Base-by-base conservation (phyloP, 495 filamentous ascomycete species). In the Neurospora sp. region DNA sequence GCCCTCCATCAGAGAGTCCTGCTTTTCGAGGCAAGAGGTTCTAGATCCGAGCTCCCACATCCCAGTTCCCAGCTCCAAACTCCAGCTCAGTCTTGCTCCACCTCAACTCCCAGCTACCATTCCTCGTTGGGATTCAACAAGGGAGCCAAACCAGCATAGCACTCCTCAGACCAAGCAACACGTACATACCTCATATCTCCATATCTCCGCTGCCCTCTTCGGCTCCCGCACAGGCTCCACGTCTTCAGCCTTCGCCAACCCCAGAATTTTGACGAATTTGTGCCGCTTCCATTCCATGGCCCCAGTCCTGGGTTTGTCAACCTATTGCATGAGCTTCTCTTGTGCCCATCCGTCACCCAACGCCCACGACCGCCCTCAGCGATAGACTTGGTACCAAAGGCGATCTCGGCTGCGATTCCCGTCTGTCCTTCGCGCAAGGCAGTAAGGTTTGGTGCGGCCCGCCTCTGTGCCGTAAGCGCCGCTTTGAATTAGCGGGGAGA, bases 261-360 rank as follows among this genome's bases (percentile, higher is more conserved):
- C 37, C n/a, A 35, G 70, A 39, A 44, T 23, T 59, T 69, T 37
- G 10, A 18, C 69, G 23, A 31, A 66, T 38, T 41, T 40, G 71
- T 18, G 31, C 39, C 46, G 35, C 20, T 44, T 23, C 39, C 69
- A 38, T 62, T 74, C 74, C 76, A 78, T 78, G 77, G 75, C 71
- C 73, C 54, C 41, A 73, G 48, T 70, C 73, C 31, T 71, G 23
- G 69, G 71, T 37, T 69, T 40, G 31, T 27, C 35, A 23, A 23
- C 72, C 62, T 72, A 39, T 44, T 71, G 38, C 48, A 69, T 69
- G 46, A 71, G 71, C 70, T 66, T 70, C 73, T 69, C 38, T 54
- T 54, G 54, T 66, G 54, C 54, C 54, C 27, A 37, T 66, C 27
- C 54, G 31, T 66, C 54, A 66, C 14, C 54, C 54, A 66, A 37